Base-by-base conservation (phyloP, 2,329 filamentous ascomycete species). In the Neopestalotiopsis rosae region DNA sequence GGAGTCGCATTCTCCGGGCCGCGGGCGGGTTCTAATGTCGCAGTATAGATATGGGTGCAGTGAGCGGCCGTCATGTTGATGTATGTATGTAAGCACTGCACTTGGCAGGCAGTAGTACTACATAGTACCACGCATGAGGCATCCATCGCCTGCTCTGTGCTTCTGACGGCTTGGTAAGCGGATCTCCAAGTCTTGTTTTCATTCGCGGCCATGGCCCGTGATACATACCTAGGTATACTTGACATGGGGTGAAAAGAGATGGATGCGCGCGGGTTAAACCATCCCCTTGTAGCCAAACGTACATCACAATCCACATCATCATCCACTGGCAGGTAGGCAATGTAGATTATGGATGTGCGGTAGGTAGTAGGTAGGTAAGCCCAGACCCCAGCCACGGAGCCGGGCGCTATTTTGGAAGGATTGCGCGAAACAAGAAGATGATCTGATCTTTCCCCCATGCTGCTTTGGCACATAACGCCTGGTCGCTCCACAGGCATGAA, bases 1-100 rank as follows among this genome's bases (percentile, higher is more conserved):
- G 28, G 59, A 34, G 59, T 62, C 59, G 59, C 32, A 62, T 62
- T 62, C 32, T 40, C 59, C 59, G 59, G 59, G 59, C 59, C 59
- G 59, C 30, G 14, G 34, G 59, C 59, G 59, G 59, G 59, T 40
- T 20, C 30, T 20, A 40, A 17, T 62, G 57, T 34, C 24, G 28
- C 30, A 20, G 32, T 61, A 34, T 40, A 40, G 17, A 52, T n/a
- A 38, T 52, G 45, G 45, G 45, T 52, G 32, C 32, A 34, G 59
- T 38, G 28, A 14, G 58, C 42, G 42, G 42, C 42, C 42, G 42
- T 49, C 42, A 49, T 49, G 45, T n/a, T 20, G 17, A 52, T 52
- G 45, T 52, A 52, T 52, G 45, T 52, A 52, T 52, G 45, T 52
- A 24, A 52, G 45, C 45, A 52, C 45, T 52, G 45, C 45, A 24